phyloP scores from a whole-genome alignment of 2,329 filamentous ascomycete genomes.

The Fusarium pininemorale region DNA sequence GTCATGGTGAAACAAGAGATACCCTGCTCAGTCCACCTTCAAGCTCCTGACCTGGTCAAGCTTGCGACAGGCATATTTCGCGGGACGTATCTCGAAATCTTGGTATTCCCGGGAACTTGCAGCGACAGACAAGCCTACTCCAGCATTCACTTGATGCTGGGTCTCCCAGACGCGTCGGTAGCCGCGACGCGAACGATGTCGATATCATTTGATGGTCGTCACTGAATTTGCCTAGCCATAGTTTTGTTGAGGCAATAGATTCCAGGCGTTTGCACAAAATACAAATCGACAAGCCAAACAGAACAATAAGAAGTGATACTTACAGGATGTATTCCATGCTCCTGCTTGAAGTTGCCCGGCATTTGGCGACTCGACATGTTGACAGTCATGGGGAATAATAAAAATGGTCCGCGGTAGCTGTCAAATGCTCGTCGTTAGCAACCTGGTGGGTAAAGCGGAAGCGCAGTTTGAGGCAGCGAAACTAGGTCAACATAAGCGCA shows the following conservation, averaged over 20 bases:
- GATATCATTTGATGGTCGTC: neutral
- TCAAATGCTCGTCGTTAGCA: constrained; percentile 30
- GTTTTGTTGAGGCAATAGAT: neutral
- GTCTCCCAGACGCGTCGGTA: constrained; percentile 25
- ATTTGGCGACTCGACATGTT: constrained; percentile 45
- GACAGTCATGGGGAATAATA: constrained; percentile 36
- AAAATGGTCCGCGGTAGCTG: constrained; percentile 22
- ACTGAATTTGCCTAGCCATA: neutral
- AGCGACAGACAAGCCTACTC: constrained; percentile 1
- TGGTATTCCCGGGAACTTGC: constrained; percentile 36
- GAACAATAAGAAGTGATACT: constrained; percentile 30
- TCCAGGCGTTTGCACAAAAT: neutral
- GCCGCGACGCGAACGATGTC: constrained; percentile 16
- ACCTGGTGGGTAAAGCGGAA: constrained; percentile 9
- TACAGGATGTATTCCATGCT: constrained; percentile 42
- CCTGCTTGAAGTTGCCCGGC: constrained; percentile 45
- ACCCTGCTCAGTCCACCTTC: constrained; percentile 58
- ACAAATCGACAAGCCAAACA: neutral
- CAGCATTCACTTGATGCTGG: constrained; percentile 37
- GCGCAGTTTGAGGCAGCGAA: neutral
- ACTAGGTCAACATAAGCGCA: neutral
- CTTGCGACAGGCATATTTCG: constrained; percentile 52
- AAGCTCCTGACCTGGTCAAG: constrained; percentile 54
- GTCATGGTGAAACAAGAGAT: constrained; percentile 61
- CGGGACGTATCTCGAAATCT: constrained; percentile 22